Evolutionary conservation across 2,329 filamentous ascomycete species (phyloP).

Genomic region (Zasmidium cellare): DNA sequence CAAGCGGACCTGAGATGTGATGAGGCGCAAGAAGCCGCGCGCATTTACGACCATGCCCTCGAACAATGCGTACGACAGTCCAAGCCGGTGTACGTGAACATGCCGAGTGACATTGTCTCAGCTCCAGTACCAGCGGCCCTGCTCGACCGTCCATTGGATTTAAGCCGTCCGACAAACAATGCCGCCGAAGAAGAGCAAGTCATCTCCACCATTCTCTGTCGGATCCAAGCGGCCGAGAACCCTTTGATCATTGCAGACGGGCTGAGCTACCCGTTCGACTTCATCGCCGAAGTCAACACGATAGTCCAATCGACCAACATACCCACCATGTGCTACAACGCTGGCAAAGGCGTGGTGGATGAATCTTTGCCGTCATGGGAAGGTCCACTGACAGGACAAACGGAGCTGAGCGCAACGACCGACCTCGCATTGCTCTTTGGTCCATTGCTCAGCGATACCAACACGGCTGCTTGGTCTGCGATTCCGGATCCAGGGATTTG

Average conservation of each 20-base stretch:
- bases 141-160: constrained; percentile 7
- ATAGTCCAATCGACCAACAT: constrained; percentile 48
- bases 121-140: constrained; percentile 35
- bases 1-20: constrained; percentile 15
- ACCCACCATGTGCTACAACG: constrained; percentile 51
- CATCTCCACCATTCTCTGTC: constrained; percentile 37
- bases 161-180: constrained; percentile 39
- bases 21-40: constrained; percentile 3
- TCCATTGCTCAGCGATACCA: constrained; percentile 16
- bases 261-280: constrained; percentile 45
- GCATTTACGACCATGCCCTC: constrained; percentile 10
- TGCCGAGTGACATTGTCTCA: constrained; percentile 16
- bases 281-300: constrained; percentile 45
- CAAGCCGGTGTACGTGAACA: constrained; percentile 16
- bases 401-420: constrained; percentile 11
- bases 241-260: constrained; percentile 56
- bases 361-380: constrained; percentile 50
- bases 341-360: constrained; percentile 55
- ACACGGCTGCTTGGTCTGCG: constrained; percentile 40
- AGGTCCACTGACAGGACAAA: constrained; percentile 50
- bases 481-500: constrained; percentile 38
- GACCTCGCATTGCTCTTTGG: constrained; percentile 19
- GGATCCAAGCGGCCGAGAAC: constrained; percentile 46
- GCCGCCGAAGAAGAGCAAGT: constrained; percentile 30
- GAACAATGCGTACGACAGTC: constrained; percentile 10